Evolutionary conservation across 805 yeast genomes (phyloP).

Genomic region (Cyberlindnera americana): DNA sequence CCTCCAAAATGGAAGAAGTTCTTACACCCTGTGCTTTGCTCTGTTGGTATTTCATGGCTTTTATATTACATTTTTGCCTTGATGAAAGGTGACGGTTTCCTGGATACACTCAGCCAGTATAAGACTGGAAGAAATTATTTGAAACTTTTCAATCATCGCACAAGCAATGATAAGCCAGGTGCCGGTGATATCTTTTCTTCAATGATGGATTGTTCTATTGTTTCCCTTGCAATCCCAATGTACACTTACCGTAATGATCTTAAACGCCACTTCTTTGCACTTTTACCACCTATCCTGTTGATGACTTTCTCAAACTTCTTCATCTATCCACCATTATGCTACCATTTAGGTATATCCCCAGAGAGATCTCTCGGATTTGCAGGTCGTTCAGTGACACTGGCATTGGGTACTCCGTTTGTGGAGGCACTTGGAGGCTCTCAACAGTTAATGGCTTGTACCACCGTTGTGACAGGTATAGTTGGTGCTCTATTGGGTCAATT

Average conservation of each 20-base stretch:
- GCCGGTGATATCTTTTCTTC: constrained; percentile 75
- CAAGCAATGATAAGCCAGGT: constrained; percentile 54
- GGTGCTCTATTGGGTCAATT: constrained; percentile 66
- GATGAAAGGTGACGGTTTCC: constrained; percentile 48
- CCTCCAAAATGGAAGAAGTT: constrained; percentile 47
- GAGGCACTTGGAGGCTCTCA: constrained; percentile 64
- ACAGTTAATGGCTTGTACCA: constrained; percentile 73
- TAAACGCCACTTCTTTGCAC: constrained; percentile 50
- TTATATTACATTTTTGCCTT: constrained; percentile 57
- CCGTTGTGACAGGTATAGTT: constrained; percentile 70
- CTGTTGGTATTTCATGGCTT: constrained; percentile 61
- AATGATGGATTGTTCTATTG: constrained; percentile 74
- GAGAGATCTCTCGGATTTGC: constrained; percentile 67
- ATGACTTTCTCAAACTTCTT: constrained; percentile 58
- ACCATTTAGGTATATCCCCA: constrained; percentile 59
- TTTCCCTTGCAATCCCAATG: constrained; percentile 74
- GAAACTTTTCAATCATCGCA: constrained; percentile 44
- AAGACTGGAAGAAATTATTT: constrained; percentile 69
- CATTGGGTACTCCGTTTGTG: constrained; percentile 73
- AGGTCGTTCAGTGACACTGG: constrained; percentile 76
- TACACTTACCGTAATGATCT: constrained; percentile 67
- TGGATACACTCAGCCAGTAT: constrained; percentile 49
- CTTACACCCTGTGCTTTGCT: constrained; percentile 69
- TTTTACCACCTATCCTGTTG: constrained; percentile 56
- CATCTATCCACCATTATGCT: constrained; percentile 67